Evolutionary conservation across 208 protist genomes (phyloP).

Genomic region (Porcisia hertigi): DNA sequence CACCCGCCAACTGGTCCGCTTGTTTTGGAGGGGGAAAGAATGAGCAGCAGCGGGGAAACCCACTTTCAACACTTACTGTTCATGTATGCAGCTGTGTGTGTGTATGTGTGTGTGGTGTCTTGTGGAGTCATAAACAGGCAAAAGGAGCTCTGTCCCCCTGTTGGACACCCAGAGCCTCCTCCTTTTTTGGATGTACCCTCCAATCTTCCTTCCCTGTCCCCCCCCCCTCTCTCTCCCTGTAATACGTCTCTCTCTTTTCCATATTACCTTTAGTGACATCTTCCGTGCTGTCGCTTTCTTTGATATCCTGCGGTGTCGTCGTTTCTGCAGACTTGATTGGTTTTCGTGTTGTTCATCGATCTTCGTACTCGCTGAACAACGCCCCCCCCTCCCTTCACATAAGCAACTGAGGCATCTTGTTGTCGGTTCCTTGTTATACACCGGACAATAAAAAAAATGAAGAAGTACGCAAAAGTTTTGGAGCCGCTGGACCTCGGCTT

Average conservation of each 20-base stretch:
- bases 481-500: constrained; percentile 65
- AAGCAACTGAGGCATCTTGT: background rate
- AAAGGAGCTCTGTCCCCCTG: no score
- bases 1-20: no score
- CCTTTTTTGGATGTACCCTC: background rate
- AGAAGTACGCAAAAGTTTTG: constrained; percentile 38
- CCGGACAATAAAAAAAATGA: constrained; percentile 14
- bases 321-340: background rate
- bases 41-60: background rate
- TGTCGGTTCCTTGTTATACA: background rate
- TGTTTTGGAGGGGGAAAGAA: no score
- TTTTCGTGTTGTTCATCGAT: background rate
- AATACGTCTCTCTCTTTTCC: no score
- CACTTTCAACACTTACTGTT: background rate
- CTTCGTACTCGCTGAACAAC: background rate
- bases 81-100: background rate
- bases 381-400: no score
- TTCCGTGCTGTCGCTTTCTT: no score
- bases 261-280: no score
- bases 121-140: background rate
- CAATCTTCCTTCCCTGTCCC: no score
- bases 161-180: background rate
- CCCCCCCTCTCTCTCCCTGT: no score
- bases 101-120: background rate
- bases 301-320: no score